phyloP scores from a whole-genome alignment of 805 yeast genomes.

The Nakazawaea holstii region DNA sequence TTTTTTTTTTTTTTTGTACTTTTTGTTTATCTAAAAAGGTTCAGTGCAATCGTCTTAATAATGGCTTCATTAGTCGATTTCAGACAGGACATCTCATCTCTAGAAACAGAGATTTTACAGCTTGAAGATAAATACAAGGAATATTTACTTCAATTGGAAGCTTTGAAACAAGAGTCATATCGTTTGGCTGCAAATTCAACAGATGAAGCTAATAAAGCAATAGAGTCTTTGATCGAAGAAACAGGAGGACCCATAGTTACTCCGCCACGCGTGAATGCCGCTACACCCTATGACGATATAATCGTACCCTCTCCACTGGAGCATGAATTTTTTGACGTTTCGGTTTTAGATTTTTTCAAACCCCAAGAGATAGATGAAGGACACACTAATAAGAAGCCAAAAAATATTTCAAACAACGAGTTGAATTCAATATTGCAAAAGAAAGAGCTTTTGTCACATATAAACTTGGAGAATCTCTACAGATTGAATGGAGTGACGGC shows the following conservation, averaged over 20 bases:
- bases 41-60: too few species aligned
- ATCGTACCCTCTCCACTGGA: constrained; percentile 17
- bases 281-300: constrained; percentile 2
- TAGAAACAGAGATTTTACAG: constrained; percentile 7
- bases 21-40: too few species aligned
- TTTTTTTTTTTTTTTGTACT: too few species aligned
- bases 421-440: constrained; percentile 3
- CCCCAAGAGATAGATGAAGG: constrained; percentile 11
- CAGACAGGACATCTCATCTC: constrained; percentile 8
- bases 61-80: constrained; percentile 3
- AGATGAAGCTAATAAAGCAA: neutral
- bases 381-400: constrained; percentile 9
- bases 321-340: constrained; percentile 24
- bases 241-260: neutral
- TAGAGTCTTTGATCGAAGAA: neutral
- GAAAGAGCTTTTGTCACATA: constrained; percentile 23
- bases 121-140: constrained; percentile 4
- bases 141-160: neutral
- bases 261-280: neutral
- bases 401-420: neutral
- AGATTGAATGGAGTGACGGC: constrained; percentile 46
- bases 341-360: constrained; percentile 18
- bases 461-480: constrained; percentile 40
- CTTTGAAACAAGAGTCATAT: neutral
- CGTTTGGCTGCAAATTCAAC: neutral